These are phyloP conservation scores for Pleodorina starrii DNA, from an alignment of 139 green algal species.

Conservation along the genomic window DNA sequence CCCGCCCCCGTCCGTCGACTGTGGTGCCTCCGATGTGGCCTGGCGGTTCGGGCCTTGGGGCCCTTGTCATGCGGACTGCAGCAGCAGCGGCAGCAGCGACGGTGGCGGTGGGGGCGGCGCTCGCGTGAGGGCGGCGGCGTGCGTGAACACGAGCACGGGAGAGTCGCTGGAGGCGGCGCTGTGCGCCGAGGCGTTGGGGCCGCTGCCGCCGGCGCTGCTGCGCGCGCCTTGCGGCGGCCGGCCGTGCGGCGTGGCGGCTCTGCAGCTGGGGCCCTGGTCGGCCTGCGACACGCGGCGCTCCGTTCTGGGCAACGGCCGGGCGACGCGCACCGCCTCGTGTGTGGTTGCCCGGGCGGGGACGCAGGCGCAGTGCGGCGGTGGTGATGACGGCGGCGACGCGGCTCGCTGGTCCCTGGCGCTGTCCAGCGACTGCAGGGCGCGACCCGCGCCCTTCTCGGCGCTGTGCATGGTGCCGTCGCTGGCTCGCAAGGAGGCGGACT, in stretches of 20 bases:
- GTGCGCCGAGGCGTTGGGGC: constrained; percentile 11
- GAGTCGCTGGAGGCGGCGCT: background rate
- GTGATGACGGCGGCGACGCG: background rate
- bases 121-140: background rate
- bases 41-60: constrained; percentile 50
- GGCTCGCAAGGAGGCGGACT: background rate
- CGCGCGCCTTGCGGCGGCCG: background rate
- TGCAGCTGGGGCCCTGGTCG: constrained; percentile 57
- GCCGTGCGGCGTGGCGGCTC: constrained; percentile 45
- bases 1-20: background rate
- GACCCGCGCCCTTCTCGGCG: background rate
- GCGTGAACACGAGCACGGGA: background rate
- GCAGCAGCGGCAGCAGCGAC: background rate
- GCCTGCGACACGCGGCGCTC: background rate
- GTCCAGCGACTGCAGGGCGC: background rate
- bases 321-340: background rate
- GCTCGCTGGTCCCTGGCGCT: background rate
- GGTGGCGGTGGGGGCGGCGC: background rate
- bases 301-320: background rate
- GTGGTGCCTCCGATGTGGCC: background rate
- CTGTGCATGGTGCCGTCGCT: constrained; percentile 18
- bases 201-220: constrained; percentile 16
- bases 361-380: background rate
- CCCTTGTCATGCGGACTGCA: constrained; percentile 30
- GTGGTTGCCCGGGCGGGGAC: background rate